Evolutionary conservation across 768 basidiomycete species (phyloP).

Genomic region (Panaeolus cyanescens): DNA sequence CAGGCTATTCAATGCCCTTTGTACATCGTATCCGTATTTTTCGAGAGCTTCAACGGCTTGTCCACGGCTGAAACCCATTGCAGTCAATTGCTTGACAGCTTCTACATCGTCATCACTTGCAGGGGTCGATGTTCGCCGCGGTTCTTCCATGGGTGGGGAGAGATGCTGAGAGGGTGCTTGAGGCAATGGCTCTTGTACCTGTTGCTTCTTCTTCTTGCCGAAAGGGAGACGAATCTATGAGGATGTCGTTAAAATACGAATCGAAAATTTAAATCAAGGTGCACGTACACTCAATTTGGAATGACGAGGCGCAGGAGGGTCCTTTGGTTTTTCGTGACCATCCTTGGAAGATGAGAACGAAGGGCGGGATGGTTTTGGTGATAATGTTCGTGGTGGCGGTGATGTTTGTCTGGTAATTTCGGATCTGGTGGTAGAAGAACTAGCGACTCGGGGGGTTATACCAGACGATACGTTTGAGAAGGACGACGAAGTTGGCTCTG

Average conservation of each 20-base stretch:
- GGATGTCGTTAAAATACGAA: background rate
- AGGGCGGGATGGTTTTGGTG: slow-evolving; percentile 56
- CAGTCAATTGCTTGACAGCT: slow-evolving; percentile 75
- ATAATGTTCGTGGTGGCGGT: slow-evolving; percentile 51
- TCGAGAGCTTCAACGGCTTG: slow-evolving; percentile 87
- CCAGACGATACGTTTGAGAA: slow-evolving; percentile 33
- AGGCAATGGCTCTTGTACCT: slow-evolving; percentile 36
- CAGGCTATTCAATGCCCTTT: slow-evolving; percentile 73
- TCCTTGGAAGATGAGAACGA: slow-evolving; percentile 67
- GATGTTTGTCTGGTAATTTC: slow-evolving; percentile 34
- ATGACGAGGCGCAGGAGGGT: slow-evolving; percentile 50
- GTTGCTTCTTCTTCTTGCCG: slow-evolving; percentile 68
- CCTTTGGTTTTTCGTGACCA: slow-evolving; percentile 56
- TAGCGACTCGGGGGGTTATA: slow-evolving; percentile 33
- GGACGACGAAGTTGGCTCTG: slow-evolving; percentile 4
- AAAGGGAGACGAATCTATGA: slow-evolving; percentile 77
- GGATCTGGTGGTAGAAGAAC: slow-evolving; percentile 39
- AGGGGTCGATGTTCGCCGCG: slow-evolving; percentile 43
- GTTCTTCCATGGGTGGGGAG: slow-evolving; percentile 48
- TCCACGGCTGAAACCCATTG: slow-evolving; percentile 88
- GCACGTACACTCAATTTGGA: slow-evolving; percentile 78
- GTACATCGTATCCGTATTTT: slow-evolving; percentile 81
- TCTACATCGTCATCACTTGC: slow-evolving; percentile 72
- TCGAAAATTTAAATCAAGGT: background rate
- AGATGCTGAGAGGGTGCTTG: slow-evolving; percentile 41